Conservation (phyloP, 306 rosid species). For the Cicer yamashitae region DNA sequence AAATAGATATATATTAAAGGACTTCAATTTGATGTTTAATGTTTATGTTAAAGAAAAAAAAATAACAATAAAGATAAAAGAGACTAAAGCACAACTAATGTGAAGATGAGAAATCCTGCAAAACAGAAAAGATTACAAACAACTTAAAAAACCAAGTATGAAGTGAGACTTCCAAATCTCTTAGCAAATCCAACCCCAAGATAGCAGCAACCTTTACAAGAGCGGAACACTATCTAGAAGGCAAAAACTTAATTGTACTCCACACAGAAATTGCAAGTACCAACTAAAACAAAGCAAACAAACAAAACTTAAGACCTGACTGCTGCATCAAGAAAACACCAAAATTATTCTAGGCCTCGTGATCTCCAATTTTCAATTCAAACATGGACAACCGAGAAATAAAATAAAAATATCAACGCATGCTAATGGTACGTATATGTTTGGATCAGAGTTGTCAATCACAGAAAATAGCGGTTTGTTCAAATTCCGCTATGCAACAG, state of each 20-base stretch:
- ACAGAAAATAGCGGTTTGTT: too few species aligned
- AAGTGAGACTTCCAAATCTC: neutral
- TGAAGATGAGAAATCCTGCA: neutral
- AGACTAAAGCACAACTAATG: neutral
- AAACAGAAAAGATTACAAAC: too few species aligned
- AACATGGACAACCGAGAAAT: neutral
- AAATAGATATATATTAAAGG: neutral
- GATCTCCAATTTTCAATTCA: neutral
- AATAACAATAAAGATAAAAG: neutral
- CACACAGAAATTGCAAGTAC: neutral
- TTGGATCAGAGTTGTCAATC: too few species aligned
- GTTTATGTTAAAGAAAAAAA: neutral
- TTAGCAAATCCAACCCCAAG: neutral
- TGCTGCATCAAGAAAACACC: neutral
- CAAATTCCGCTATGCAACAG: too few species aligned
- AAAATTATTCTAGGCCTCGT: neutral
- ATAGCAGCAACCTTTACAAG: constrained; percentile 4
- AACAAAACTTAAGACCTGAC: neutral
- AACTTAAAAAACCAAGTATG: neutral
- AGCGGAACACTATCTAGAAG: neutral
- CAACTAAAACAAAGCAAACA: neutral
- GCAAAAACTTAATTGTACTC: constrained; percentile 5
- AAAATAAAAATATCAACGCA: neutral
- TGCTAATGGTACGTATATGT: too few species aligned
- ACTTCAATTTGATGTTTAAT: too few species aligned